phyloP scores from a whole-genome alignment of 176 grass and related monocot genomes.

The Sorghum bicolor region Sorghum_bicolor_NCBIv3 NC_012870.2:73755501-73756000 shows the following conservation, averaged over 20 bases:
- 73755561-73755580: conserved; percentile 97
- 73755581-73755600: conserved; percentile 41
- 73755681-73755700: conserved; percentile 21
- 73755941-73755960: conserved; percentile 69
- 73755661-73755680: conserved; percentile 16
- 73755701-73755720: neutral
- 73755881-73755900: conserved; percentile 93
- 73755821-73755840: conserved; percentile 5
- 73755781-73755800: neutral
- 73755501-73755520: conserved; percentile 90
- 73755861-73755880: conserved; percentile 80
- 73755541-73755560: conserved; percentile 85
- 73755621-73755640: neutral
- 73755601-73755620: neutral
- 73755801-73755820: neutral
- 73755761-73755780: conserved; percentile 6
- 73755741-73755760: neutral
- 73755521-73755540: conserved; percentile 85
- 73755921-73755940: conserved; percentile 73
- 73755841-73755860: conserved; percentile 27
- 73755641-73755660: conserved; percentile 1
- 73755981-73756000: neutral
- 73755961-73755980: conserved; percentile 55
- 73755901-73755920: conserved; percentile 87
- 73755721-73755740: neutral